Percentiles rank a stretch among this genome's conserved stretches.
phyloP scores from a whole-genome alignment of 2,329 filamentous ascomycete species.

The Anthostomella pinea region DNA sequence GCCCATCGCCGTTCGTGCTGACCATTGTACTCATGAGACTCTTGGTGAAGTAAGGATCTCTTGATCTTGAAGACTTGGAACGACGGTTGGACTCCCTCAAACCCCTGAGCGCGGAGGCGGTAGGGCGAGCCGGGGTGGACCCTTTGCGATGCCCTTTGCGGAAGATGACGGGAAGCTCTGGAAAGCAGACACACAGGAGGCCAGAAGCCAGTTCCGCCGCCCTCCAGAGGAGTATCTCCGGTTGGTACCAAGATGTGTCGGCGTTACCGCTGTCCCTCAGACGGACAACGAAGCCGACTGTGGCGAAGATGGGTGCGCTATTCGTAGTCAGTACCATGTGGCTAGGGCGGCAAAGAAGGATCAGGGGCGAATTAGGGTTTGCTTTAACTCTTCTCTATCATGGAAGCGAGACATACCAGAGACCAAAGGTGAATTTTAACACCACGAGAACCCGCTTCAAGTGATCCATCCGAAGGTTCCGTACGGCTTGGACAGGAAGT shows the following conservation, averaged over 20 bases:
- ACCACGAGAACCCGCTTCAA: conserved; percentile 13
- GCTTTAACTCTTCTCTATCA: no score
- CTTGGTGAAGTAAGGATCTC: no score
- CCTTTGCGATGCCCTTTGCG: no score
- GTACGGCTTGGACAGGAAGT: conserved; percentile 19
- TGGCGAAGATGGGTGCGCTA: conserved; percentile 6
- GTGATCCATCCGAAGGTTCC: conserved; percentile 13
- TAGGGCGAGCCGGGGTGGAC: no score
- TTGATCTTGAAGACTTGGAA: no score
- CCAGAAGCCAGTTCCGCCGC: conserved; percentile 14
- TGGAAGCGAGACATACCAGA: conserved; percentile 11
- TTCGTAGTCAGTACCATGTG: no score
- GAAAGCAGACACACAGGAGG: conserved; percentile 16
- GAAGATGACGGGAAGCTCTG: conserved; percentile 12
- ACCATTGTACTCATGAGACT: no score
- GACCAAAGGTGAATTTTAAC: conserved; percentile 18
- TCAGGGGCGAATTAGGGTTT: no score
- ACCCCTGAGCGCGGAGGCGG: no score
- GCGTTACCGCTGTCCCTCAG: background rate
- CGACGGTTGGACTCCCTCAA: no score
- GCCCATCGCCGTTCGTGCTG: no score
- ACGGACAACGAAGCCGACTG: conserved; percentile 4
- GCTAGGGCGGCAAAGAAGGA: background rate
- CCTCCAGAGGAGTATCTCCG: conserved; percentile 13
- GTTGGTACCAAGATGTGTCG: conserved; percentile 5